Evolutionary conservation across 768 basidiomycete genomes (phyloP).

Genomic region (Galerina marginata): DNA sequence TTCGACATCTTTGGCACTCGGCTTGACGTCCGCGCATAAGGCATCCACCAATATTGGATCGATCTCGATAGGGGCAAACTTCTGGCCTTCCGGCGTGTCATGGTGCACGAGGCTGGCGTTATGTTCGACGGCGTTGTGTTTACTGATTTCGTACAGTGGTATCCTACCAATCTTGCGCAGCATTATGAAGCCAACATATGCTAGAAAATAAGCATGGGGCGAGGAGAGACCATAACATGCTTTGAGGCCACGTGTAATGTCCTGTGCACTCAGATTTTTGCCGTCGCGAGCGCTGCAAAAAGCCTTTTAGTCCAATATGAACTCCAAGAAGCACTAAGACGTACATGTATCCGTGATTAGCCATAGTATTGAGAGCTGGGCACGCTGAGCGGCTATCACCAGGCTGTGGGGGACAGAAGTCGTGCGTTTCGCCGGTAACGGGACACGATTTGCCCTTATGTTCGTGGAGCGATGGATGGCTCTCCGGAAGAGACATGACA

Average conservation of each 20-base stretch:
- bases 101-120: constrained; percentile 65
- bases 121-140: constrained; percentile 60
- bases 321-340: constrained; percentile 28
- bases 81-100: constrained; percentile 41
- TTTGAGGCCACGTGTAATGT: constrained; percentile 47
- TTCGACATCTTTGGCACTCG: constrained; percentile 33
- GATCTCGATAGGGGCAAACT: constrained; percentile 51
- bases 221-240: constrained; percentile 58
- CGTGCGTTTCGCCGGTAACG: constrained; percentile 44
- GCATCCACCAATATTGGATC: constrained; percentile 42
- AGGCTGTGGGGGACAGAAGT: constrained; percentile 47
- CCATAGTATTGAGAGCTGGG: constrained; percentile 75
- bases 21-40: constrained; percentile 40
- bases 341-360: constrained; percentile 79
- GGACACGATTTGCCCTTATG: constrained; percentile 48
- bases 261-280: constrained; percentile 47
- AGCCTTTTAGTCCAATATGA: neutral
- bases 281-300: constrained; percentile 56
- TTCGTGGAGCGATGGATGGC: constrained; percentile 39
- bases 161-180: constrained; percentile 40
- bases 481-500: constrained; percentile 24
- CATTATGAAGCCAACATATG: constrained; percentile 50
- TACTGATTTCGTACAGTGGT: constrained; percentile 27
- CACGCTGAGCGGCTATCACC: constrained; percentile 70
- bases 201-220: constrained; percentile 52